Base-by-base conservation (phyloP, 306 rosid genomes). In the Hippophae tibetana region DNA sequence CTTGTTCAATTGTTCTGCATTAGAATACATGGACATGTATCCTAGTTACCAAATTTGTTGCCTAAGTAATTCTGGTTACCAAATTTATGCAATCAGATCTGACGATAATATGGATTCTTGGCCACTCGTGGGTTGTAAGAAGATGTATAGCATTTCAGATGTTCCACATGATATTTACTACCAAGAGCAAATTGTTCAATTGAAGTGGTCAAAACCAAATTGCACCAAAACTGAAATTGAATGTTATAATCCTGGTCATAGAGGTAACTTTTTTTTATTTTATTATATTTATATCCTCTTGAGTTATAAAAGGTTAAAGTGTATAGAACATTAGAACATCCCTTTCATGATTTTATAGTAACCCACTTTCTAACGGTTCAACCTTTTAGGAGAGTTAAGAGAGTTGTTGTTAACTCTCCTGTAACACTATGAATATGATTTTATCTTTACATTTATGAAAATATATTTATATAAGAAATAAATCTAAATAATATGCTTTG, bases 141-240 rank as follows among this genome's bases (percentile, higher is more conserved):
- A 56, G 60, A 14, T 56, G 47, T 1, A 56, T 43, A 41, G 44
- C 14, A 8, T 18, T 3, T 40, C 3, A 18, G 9, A 10, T 58
- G 52, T 12, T 1, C 6, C 3, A 13, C 38, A 43, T 7, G 13
- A 23, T 7, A 8, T 4, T 9, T 11, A 2, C 5, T 10, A n/a
- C 3, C 14, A 1, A 5, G 43, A 4, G 8, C 25, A 2, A 43
- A 54, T 47, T 8, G 10, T 50, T 61, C 68, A 3, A 23, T 63
- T 82, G 63, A 56, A 0, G 5, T 76, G 79, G 82, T 52, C 54
- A 5, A 23, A 8, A 8, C 82, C 89, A 23, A 42, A 41, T 6
- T 79, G 85, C 10, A 13, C 18, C 18, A 18, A 18, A 18, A 18
- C 18, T 18, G 18, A 18, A 18, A 18, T 18, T 18, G 18, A 18